These are phyloP conservation scores for Pseudevernia furfuracea DNA, from an alignment of 495 filamentous ascomycete genomes.

Conservation along the genomic window DNA sequence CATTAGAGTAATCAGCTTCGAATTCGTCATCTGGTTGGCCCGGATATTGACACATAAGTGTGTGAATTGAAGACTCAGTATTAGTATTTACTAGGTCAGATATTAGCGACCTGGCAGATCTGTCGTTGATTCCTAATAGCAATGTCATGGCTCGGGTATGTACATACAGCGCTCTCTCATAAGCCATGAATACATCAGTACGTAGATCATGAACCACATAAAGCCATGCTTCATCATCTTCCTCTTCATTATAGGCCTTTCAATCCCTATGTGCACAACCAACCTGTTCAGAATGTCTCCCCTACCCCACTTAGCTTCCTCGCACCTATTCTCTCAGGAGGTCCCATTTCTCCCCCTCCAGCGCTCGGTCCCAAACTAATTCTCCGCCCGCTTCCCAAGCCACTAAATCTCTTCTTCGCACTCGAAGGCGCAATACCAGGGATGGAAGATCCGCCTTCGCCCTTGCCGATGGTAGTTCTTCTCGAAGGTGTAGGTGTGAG, in stretches of 20 bases:
- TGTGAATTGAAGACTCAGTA: neutral
- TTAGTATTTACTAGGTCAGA: neutral
- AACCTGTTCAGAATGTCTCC: constrained; percentile 50
- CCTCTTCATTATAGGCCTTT: neutral
- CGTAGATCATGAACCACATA: constrained; percentile 15
- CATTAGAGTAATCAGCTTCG: neutral
- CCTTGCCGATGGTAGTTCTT: constrained; percentile 44
- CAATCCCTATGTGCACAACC: neutral
- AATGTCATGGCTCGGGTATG: neutral
- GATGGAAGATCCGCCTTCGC: constrained; percentile 45
- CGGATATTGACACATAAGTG: neutral
- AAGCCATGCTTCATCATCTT: neutral
- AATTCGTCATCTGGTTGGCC: neutral
- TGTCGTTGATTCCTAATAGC: neutral
- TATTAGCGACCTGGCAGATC: neutral
- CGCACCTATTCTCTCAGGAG: constrained; percentile 37
- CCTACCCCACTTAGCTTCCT: constrained; percentile 54
- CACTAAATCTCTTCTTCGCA: constrained; percentile 37
- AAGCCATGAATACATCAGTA: constrained; percentile 16
- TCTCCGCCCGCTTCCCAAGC: constrained; percentile 36
- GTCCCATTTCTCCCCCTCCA: constrained; percentile 47
- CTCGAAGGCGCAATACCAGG: constrained; percentile 37
- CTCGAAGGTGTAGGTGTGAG: constrained; percentile 44
- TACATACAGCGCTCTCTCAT: constrained; percentile 1
- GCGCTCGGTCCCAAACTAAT: constrained; percentile 38